A percentile compares a stretch with the other conserved stretches of the same genome.
These are phyloP conservation scores for Exophiala oligosperma DNA, from an alignment of 2,329 filamentous ascomycete genomes.

Conservation along the genomic window DNA sequence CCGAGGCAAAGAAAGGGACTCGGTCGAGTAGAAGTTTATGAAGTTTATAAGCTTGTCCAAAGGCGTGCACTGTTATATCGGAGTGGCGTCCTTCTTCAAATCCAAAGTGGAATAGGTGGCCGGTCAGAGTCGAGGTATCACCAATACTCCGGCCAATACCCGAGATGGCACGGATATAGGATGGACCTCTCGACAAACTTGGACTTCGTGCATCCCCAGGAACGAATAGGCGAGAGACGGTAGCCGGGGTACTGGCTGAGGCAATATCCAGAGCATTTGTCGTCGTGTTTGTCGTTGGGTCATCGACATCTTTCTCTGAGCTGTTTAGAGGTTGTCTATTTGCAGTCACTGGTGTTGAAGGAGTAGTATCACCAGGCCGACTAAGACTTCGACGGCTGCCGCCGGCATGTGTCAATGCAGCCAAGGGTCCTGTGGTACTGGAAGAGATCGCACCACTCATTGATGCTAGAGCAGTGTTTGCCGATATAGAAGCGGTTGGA, in stretches of 20 bases:
- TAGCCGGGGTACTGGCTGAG: conserved; percentile 30
- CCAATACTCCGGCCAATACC: conserved; percentile 26
- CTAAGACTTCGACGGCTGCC: conserved; percentile 18
- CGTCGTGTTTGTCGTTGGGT: conserved; percentile 26
- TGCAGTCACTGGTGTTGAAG: conserved; percentile 10
- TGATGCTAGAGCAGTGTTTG: conserved; percentile 37
- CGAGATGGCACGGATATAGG: conserved; percentile 30
- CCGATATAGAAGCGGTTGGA: conserved; percentile 37
- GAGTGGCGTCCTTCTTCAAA: conserved; percentile 54
- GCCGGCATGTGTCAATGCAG: conserved; percentile 27
- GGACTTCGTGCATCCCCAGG: conserved; percentile 26
- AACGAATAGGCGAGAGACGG: conserved; percentile 33
- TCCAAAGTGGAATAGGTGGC: conserved; percentile 55
- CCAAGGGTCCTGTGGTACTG: conserved; percentile 31
- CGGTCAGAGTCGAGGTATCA: conserved; percentile 46
- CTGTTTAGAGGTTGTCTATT: conserved; percentile 28
- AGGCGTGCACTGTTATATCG: conserved; percentile 55
- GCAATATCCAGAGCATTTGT: conserved; percentile 20
- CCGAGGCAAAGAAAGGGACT: conserved; percentile 57
- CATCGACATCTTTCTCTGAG: conserved; percentile 37
- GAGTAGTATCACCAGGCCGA: conserved; percentile 15
- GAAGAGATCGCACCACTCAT: conserved; percentile 33
- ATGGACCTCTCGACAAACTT: conserved; percentile 30
- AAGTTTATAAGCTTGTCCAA: conserved; percentile 52
- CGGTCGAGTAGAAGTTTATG: conserved; percentile 57